phyloP scores from a whole-genome alignment of 2,329 filamentous ascomycete genomes.

The Aspergillus sp. region DNA sequence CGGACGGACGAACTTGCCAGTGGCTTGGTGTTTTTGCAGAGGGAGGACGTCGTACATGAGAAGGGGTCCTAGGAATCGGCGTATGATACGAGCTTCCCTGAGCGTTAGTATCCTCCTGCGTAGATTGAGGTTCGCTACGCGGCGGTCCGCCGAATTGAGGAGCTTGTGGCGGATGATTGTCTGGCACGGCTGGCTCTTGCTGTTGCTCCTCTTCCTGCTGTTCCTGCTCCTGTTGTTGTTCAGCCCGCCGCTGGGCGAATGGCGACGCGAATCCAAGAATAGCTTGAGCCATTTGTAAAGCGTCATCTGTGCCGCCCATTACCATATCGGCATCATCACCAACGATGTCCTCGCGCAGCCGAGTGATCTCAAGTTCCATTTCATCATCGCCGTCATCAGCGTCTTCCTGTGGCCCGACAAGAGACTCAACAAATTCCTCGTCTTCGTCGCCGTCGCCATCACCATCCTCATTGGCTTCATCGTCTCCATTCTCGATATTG shows the following conservation, averaged over 20 bases:
- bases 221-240: background rate
- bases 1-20: slow-evolving; percentile 79
- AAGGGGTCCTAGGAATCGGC: slow-evolving; percentile 80
- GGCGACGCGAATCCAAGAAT: slow-evolving; percentile 70
- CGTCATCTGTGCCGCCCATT: slow-evolving; percentile 59
- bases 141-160: slow-evolving; percentile 14
- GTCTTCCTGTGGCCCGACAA: slow-evolving; percentile 44
- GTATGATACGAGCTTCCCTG: slow-evolving; percentile 35
- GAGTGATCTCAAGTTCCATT: slow-evolving; percentile 33
- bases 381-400: slow-evolving; percentile 50
- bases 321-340: slow-evolving; percentile 26
- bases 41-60: slow-evolving; percentile 43
- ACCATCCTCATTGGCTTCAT: slow-evolving; percentile 45
- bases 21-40: slow-evolving; percentile 63
- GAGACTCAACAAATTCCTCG: slow-evolving; percentile 45
- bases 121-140: slow-evolving; percentile 15
- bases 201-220: slow-evolving; percentile 5
- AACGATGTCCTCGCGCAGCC: background rate
- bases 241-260: background rate
- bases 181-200: slow-evolving; percentile 2
- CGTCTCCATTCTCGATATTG: slow-evolving; percentile 35
- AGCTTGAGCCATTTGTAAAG: slow-evolving; percentile 73
- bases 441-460: slow-evolving; percentile 49
- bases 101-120: slow-evolving; percentile 17
- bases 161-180: slow-evolving; percentile 8